Conservation (phyloP, 2,329 filamentous ascomycete genomes). For the Leptographium radiaticola region DNA sequence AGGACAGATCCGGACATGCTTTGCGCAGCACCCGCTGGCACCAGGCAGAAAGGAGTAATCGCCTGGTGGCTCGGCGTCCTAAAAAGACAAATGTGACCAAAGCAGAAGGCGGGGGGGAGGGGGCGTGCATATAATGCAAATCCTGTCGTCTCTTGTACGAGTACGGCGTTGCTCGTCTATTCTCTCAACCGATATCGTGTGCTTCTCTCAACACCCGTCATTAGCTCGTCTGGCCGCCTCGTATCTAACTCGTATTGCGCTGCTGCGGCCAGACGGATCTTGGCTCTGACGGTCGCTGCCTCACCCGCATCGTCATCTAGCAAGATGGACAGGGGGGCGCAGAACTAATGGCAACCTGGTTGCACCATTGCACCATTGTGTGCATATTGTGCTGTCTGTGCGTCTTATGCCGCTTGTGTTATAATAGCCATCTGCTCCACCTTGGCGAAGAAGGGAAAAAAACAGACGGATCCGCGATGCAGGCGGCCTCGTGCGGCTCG, state of each 20-base stretch:
- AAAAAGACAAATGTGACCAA: neutral
- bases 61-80: too few species aligned
- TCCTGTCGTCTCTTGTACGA: neutral
- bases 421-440: neutral
- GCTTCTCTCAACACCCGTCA: neutral
- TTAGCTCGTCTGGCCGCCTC: too few species aligned
- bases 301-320: neutral
- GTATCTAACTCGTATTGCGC: too few species aligned
- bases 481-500: slow-evolving; percentile 1
- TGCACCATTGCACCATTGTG: neutral
- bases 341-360: neutral
- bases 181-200: neutral
- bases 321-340: neutral
- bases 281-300: neutral
- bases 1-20: neutral
- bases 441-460: too few species aligned
- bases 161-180: too few species aligned
- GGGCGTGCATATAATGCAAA: neutral
- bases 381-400: slow-evolving; percentile 1
- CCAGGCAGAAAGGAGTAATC: neutral
- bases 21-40: neutral
- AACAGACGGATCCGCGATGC: slow-evolving; percentile 1
- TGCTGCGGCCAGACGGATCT: neutral
- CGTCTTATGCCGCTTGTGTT: neutral
- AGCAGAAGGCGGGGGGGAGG: neutral